Evolutionary conservation across 2,329 filamentous ascomycete species (phyloP).

Genomic region (Xenoacremonium recifei): DNA sequence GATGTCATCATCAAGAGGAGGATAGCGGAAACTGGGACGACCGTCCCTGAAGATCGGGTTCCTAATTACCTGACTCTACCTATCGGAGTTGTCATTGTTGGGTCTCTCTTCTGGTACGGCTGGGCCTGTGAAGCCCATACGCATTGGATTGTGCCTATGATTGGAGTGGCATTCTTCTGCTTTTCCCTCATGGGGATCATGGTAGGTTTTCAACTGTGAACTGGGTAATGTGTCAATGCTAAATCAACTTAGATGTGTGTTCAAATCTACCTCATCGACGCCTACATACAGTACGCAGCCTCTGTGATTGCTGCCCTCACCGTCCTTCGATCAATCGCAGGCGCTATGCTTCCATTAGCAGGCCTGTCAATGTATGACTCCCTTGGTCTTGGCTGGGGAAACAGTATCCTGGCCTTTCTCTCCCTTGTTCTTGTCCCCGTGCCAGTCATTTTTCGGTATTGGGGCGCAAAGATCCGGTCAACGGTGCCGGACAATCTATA

Average conservation of each 20-base stretch:
- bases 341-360: slow-evolving; percentile 62
- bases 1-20: slow-evolving; percentile 28
- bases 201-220: slow-evolving; percentile 10
- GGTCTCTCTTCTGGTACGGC: slow-evolving; percentile 28
- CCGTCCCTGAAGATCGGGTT: slow-evolving; percentile 27
- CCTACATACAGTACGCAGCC: slow-evolving; percentile 29
- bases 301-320: slow-evolving; percentile 30
- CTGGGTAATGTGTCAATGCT: not conserved
- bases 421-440: slow-evolving; percentile 25
- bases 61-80: slow-evolving; percentile 26
- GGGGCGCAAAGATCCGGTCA: slow-evolving; percentile 20
- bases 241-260: slow-evolving; percentile 20
- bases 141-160: slow-evolving; percentile 31
- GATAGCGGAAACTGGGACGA: slow-evolving; percentile 14
- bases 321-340: slow-evolving; percentile 53
- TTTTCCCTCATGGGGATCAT: slow-evolving; percentile 41
- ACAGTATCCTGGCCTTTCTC: slow-evolving; percentile 45
- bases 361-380: slow-evolving; percentile 41
- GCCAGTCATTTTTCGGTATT: slow-evolving; percentile 18
- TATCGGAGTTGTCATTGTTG: slow-evolving; percentile 23
- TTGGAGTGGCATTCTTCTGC: slow-evolving; percentile 45
- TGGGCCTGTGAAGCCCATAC: slow-evolving; percentile 24
- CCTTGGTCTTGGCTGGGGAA: slow-evolving; percentile 48
- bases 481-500: slow-evolving; percentile 20
- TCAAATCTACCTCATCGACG: slow-evolving; percentile 38